These are phyloP conservation scores for Beauveria caledonica DNA, from an alignment of 2,329 filamentous ascomycete genomes.

Conservation along the genomic window DNA sequence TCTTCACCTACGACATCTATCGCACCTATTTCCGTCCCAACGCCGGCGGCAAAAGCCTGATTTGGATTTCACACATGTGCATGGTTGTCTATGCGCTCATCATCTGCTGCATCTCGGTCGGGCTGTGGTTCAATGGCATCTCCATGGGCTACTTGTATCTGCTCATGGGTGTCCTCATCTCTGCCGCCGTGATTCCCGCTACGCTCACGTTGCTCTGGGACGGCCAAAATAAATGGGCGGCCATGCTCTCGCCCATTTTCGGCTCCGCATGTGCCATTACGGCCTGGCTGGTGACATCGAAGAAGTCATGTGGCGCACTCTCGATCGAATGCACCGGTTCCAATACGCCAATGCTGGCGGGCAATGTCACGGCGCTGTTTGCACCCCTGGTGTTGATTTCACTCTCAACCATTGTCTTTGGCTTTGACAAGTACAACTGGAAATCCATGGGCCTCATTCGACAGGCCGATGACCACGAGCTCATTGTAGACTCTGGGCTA, in stretches of 20 bases:
- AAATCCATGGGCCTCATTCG: conserved; percentile 72
- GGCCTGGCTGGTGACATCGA: conserved; percentile 69
- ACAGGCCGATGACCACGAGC: conserved; percentile 67
- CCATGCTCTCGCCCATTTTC: conserved; percentile 57
- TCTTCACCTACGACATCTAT: conserved; percentile 81
- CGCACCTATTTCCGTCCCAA: conserved; percentile 75
- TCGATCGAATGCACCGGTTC: conserved; percentile 68
- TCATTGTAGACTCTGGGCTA: conserved; percentile 53
- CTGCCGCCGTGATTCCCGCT: conserved; percentile 73
- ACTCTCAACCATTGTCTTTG: conserved; percentile 55
- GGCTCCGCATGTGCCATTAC: conserved; percentile 59
- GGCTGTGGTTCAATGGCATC: conserved; percentile 65
- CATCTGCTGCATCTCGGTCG: conserved; percentile 72
- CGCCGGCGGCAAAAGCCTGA: conserved; percentile 67
- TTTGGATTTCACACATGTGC: conserved; percentile 68
- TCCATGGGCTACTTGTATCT: conserved; percentile 85
- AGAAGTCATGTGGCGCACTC: conserved; percentile 59
- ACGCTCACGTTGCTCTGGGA: conserved; percentile 75
- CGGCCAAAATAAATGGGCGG: conserved; percentile 66
- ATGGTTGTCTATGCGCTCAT: conserved; percentile 64
- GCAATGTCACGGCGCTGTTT: conserved; percentile 71
- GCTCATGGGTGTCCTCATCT: conserved; percentile 88
- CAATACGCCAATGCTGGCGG: conserved; percentile 80
- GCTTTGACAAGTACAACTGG: conserved; percentile 73
- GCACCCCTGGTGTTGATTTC: conserved; percentile 68